phyloP scores from a whole-genome alignment of 2,329 filamentous ascomycete species.

The Cordyceps cicadae region DNA sequence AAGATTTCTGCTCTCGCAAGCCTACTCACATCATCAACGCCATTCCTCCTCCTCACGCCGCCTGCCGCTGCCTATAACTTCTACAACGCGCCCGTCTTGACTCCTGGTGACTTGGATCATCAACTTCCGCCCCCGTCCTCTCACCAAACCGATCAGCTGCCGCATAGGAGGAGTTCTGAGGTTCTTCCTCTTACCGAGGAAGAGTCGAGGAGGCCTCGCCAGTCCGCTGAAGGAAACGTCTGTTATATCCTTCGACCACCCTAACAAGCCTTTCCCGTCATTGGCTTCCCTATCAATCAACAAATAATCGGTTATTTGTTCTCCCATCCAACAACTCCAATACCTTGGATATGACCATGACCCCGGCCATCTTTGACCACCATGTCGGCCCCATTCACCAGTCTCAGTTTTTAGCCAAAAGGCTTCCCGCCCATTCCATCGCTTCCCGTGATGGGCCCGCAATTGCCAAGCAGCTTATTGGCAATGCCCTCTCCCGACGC shows the following conservation, averaged over 20 bases:
- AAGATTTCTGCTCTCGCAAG: constrained; percentile 61
- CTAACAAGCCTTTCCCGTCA: constrained; percentile 50
- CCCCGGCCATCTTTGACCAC: constrained; percentile 50
- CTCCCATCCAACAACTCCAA: constrained; percentile 11
- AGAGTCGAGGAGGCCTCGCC: constrained; percentile 99
- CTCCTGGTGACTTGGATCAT: constrained; percentile 39
- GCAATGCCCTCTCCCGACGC: constrained; percentile 76
- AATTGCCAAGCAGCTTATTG: constrained; percentile 69
- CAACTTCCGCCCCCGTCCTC: constrained; percentile 43
- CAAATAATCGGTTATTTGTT: background rate
- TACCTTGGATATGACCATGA: constrained; percentile 55
- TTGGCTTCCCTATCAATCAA: constrained; percentile 21
- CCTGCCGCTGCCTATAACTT: constrained; percentile 40
- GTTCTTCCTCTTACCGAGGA: constrained; percentile 99
- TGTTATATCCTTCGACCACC: constrained; percentile 93
- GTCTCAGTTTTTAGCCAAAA: constrained; percentile 40
- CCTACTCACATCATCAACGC: constrained; percentile 60
- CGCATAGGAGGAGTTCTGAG: constrained; percentile 98
- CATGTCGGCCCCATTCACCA: constrained; percentile 43
- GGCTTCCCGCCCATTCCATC: constrained; percentile 30
- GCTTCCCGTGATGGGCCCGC: constrained; percentile 33
- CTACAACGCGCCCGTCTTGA: constrained; percentile 41
- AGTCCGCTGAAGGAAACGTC: constrained; percentile 81
- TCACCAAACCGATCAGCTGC: constrained; percentile 74
- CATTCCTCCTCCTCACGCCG: constrained; percentile 45